Base-by-base conservation (phyloP, 1,284 basidiomycete genomes). In the Rhodotorula sp. region DNA sequence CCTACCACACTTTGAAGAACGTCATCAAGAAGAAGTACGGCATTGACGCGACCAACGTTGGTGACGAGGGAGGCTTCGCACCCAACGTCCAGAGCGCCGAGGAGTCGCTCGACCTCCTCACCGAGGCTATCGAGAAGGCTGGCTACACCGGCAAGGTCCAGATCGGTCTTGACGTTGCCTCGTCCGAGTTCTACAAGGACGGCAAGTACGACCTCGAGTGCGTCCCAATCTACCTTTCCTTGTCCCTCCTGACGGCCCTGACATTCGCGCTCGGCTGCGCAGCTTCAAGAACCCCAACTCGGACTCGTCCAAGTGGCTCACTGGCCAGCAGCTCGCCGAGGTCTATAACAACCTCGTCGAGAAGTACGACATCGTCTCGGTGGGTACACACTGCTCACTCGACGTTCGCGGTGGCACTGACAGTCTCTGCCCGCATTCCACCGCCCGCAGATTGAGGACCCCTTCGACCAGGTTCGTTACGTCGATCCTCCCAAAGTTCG, bases 101-200 rank as follows among this genome's bases (percentile, higher is more conserved):
- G 76, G 96, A 99, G 83, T 93, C 93, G 51, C 92, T 99, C 75
- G 95, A 99, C 78, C 88, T 99, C 79, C 87, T 99, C 74, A 86
- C 87, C 62, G 93, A 95, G 82, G 94, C 95, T 76, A 99, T 99
- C 85, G 88, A 91, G 83, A 92, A 93, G 84, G 94, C 95, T 55
- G 96, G 96, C 56, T 99, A 98, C 84, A 90, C 95, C 81, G 95
- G 94, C 80, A 94, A 96, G 85, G 89, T 99, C 83, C 92, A 97
- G 84, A 99, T 99, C 81, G 95, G 91, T 75, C 91, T 99, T 77
- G 96, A 99, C 79, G 96, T 99, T 54, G 95, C 96, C 71, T 97
- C 94, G 28, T 99, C 95, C 81, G 96, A 99, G 83, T 99, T 99
- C 87, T 99, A 93, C 90, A 99, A 98, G 88, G 94, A 98, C 30